Base-by-base conservation (phyloP, 306 rosid species). In the Corylus heterophylla region DNA sequence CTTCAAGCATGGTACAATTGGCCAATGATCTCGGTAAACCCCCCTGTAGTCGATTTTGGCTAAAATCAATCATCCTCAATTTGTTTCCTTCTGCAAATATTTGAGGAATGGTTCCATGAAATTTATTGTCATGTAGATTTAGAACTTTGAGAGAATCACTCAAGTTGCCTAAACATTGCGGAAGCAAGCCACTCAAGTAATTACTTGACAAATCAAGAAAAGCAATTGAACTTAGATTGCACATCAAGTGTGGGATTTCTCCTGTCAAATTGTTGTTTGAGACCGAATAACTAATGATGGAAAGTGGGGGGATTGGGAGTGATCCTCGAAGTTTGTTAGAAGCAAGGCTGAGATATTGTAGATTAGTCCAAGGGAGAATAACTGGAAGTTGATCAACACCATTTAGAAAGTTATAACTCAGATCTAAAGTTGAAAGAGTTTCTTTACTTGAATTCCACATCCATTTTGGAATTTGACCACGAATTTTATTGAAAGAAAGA, bases 311-410 rank as follows among this genome's bases (percentile, higher is more conserved):
- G 14, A 59, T 22, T 59, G 67, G 67, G 6, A 59, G 39, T 10
- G 67, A 11, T 14, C 67, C 39, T 22, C 4, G 67, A 12, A 59
- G 3, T 17, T 3, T 25, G 67, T 25, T 59, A 27, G 8, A 59
- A 10, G 0, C 0, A 0, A 59, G 66, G 0, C 0, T 0, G 0
- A 59, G 0, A 4, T 0, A 0, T 3, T 0, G 0, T 9, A 59
- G 27, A 59, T 0, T 59, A 42, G 45, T 42, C 45, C 8, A 42
- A 1, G 45, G 45, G 8, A 42, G 45, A 42, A 5, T 0, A 59
- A 0, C 14, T 25, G 1, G 12, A 25, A 59, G 37, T 47, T 45
- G 37, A 11, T 20, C 45, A 42, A 42, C 5, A 42, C 45, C 8
- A 42, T 1, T 42, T 42, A 42, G 7, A 42, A 1, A 42, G 8